Percentiles rank a stretch among this genome's conserved stretches.
These are phyloP conservation scores for Petunia hybrid DNA, from an alignment of 305 asterid genomes.

Conservation along the genomic window DNA sequence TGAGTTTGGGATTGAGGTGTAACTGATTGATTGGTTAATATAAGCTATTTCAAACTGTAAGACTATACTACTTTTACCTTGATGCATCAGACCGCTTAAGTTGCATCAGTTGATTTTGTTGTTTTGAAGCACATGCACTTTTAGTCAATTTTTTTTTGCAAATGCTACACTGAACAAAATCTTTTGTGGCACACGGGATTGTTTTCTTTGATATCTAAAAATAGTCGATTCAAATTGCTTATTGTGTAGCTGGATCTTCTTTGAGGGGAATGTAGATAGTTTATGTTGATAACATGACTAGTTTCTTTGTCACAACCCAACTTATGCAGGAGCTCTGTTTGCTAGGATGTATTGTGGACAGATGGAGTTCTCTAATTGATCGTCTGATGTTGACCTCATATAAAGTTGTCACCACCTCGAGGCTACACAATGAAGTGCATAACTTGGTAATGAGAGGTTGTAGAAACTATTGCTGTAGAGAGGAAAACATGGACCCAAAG, in stretches of 20 bases:
- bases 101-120: slow-evolving; percentile 5
- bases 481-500: slow-evolving; percentile 52
- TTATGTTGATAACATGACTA: not conserved
- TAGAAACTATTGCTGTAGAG: slow-evolving; percentile 43
- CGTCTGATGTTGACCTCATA: slow-evolving; percentile 58
- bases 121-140: not conserved
- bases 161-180: not conserved
- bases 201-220: slow-evolving; percentile 16
- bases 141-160: not conserved
- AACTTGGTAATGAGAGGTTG: slow-evolving; percentile 46
- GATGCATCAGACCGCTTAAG: not conserved
- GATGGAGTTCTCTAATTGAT: slow-evolving; percentile 65
- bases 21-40: not conserved
- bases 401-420: slow-evolving; percentile 53
- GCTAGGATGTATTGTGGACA: slow-evolving; percentile 62
- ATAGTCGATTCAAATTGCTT: not conserved
- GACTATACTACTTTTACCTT: not conserved
- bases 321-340: slow-evolving; percentile 69
- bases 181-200: not conserved
- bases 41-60: not conserved
- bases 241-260: slow-evolving; percentile 3
- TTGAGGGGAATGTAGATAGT: not conserved
- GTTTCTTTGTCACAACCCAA: slow-evolving; percentile 12
- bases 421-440: slow-evolving; percentile 58
- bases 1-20: not conserved